Evolutionary conservation across 805 yeast species (phyloP).

Genomic region (Lipomyces orientalis): DNA sequence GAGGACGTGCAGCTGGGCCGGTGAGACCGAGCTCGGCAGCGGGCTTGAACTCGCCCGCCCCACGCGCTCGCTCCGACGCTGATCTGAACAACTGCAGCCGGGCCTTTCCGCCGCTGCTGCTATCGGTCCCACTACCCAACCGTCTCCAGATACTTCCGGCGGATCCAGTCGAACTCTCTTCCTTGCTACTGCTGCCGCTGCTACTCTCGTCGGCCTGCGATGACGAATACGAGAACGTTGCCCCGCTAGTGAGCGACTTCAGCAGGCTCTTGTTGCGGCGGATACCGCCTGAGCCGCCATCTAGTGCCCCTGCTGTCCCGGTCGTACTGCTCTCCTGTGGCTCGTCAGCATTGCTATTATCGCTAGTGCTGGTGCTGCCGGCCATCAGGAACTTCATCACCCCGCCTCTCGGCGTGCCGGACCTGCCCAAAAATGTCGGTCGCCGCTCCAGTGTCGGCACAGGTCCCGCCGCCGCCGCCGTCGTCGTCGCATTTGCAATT

Average conservation of each 20-base stretch:
- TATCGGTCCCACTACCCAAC: neutral
- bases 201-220: neutral
- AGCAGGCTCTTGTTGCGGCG: constrained; percentile 8
- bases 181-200: neutral
- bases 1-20: neutral
- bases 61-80: constrained; percentile 20
- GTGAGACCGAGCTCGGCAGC: neutral
- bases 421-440: neutral
- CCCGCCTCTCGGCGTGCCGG: constrained; percentile 8
- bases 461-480: neutral
- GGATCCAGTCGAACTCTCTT: neutral
- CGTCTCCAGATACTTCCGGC: constrained; percentile 1
- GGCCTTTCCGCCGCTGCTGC: constrained; percentile 11
- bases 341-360: neutral
- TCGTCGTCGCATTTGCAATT: neutral
- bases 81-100: constrained; percentile 13
- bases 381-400: constrained; percentile 17
- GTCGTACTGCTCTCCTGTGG: neutral
- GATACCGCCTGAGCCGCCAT: constrained; percentile 10
- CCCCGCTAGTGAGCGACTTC: constrained; percentile 12
- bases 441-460: constrained; percentile 4
- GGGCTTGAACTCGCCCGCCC: constrained; percentile 5
- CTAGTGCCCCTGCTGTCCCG: neutral
- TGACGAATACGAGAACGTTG: constrained; percentile 9
- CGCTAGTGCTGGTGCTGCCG: constrained; percentile 3